Conservation (phyloP, 352 stramenopile genomes). For the Salisapilia sapeloensis region DNA sequence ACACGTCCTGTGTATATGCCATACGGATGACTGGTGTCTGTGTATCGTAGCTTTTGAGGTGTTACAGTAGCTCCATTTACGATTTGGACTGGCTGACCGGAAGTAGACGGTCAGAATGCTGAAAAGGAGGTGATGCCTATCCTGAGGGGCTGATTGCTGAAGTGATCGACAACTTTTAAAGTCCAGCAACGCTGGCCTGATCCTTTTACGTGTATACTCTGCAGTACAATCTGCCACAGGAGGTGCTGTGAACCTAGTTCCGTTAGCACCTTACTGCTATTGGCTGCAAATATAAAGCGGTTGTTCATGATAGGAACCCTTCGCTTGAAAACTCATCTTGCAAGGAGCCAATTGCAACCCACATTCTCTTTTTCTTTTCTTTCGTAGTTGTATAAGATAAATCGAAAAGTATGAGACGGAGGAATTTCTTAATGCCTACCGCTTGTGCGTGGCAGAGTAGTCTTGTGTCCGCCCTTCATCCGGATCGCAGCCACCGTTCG, state of each 20-base stretch:
- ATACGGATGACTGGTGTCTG: neutral
- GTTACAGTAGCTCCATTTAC: neutral
- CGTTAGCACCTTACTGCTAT: slow-evolving; percentile 81
- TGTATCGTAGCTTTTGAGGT: neutral
- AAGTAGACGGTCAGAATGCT: too few relatives aligned
- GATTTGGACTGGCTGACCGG: neutral
- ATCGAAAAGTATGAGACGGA: too few relatives aligned
- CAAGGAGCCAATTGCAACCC: slow-evolving; percentile 79
- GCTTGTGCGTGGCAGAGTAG: too few relatives aligned
- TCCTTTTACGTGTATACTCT: slow-evolving; percentile 23
- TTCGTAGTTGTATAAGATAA: too few relatives aligned
- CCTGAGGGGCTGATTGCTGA: slow-evolving; percentile 64
- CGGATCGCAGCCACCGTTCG: too few relatives aligned
- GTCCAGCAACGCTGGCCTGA: slow-evolving; percentile 75
- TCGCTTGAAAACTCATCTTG: slow-evolving; percentile 42
- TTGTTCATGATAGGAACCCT: slow-evolving; percentile 85
- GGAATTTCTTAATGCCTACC: too few relatives aligned
- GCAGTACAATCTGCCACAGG: slow-evolving; percentile 81
- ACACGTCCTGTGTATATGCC: neutral
- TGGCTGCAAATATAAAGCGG: slow-evolving; percentile 72
- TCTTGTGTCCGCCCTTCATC: too few relatives aligned
- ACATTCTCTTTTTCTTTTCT: slow-evolving; percentile 12
- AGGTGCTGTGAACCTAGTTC: slow-evolving; percentile 43
- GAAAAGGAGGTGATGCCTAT: slow-evolving; percentile 67
- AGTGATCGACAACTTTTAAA: slow-evolving; percentile 64